phyloP scores from a whole-genome alignment of 31 red algal species.

The Odonthalia washingtoniensis region DNA sequence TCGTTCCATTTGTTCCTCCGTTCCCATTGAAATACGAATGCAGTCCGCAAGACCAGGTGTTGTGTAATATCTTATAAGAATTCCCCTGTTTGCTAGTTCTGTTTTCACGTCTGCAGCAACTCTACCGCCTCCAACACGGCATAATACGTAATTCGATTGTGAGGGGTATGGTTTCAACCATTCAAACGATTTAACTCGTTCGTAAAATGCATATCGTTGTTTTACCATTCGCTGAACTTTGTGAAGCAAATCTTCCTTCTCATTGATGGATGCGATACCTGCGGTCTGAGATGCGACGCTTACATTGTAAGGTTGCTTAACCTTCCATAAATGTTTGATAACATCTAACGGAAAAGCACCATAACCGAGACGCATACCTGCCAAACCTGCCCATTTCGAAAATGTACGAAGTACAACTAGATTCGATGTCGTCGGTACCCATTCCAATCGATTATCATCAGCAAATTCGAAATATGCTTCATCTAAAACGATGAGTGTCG shows the following conservation, averaged over 20 bases:
- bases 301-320: conserved; percentile 99
- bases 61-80: conserved; percentile 98
- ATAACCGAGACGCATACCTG: conserved; percentile 94
- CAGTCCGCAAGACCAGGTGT: conserved; percentile 76
- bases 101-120: conserved; percentile 67
- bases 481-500: conserved; percentile 86
- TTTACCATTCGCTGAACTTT: conserved; percentile 74
- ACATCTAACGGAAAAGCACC: conserved; percentile 88
- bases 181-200: conserved; percentile 36
- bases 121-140: conserved; percentile 70
- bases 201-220: conserved; percentile 78
- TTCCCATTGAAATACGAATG: conserved; percentile 96
- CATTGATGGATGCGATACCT: conserved; percentile 69
- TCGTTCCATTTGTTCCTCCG: conserved; percentile 86
- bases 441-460: conserved; percentile 55
- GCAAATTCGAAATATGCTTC: too few relatives aligned
- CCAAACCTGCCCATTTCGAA: conserved; percentile 95
- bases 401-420: conserved; percentile 95
- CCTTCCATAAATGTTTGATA: conserved; percentile 96
- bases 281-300: conserved; percentile 87
- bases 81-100: conserved; percentile 69
- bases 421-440: conserved; percentile 79
- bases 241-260: conserved; percentile 63
- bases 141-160: conserved; percentile 92
- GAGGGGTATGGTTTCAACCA: conserved; percentile 90